A percentile compares a stretch with the other conserved stretches of the same genome.
Conservation (phyloP, 225 moss, liverwort and hornwort genomes). For the Takakia lepidozioides region DNA sequence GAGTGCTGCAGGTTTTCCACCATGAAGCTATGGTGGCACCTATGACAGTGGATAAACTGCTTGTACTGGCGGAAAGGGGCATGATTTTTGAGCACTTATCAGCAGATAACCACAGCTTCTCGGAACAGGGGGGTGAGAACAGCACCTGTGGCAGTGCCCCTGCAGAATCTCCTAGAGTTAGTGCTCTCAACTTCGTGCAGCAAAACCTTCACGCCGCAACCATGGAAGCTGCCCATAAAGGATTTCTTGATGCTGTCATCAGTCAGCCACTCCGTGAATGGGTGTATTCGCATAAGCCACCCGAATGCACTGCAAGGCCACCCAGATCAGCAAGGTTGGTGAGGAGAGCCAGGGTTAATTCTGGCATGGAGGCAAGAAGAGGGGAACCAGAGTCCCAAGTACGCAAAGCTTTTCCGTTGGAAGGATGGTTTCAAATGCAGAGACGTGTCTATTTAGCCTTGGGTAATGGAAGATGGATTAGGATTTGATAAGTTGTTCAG, state of each 20-base stretch:
- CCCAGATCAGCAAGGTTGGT: not conserved
- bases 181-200: slow-evolving; percentile 32
- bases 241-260: slow-evolving; percentile 8
- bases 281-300: not conserved
- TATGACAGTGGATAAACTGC: slow-evolving; percentile 22
- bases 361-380: not conserved
- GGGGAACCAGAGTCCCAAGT: not conserved
- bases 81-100: slow-evolving; percentile 24
- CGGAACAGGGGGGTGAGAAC: slow-evolving; percentile 44
- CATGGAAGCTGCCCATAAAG: slow-evolving; percentile 13
- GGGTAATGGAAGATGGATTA: too few relatives aligned
- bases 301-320: not conserved
- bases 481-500: too few relatives aligned
- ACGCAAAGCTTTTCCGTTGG: not conserved
- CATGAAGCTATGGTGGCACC: slow-evolving; percentile 20
- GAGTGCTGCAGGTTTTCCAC: slow-evolving; percentile 32
- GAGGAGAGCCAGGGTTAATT: not conserved
- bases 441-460: too few relatives aligned
- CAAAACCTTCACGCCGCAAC: slow-evolving; percentile 27
- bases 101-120: slow-evolving; percentile 23
- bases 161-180: slow-evolving; percentile 18
- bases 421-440: too few relatives aligned
- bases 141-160: slow-evolving; percentile 37
- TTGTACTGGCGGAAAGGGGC: slow-evolving; percentile 26
- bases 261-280: slow-evolving; percentile 10